Percentiles rank a stretch among this genome's conserved stretches.
Evolutionary conservation across 768 basidiomycete genomes (phyloP).

Genomic region (Tylopilus vinaceipallidus): DNA sequence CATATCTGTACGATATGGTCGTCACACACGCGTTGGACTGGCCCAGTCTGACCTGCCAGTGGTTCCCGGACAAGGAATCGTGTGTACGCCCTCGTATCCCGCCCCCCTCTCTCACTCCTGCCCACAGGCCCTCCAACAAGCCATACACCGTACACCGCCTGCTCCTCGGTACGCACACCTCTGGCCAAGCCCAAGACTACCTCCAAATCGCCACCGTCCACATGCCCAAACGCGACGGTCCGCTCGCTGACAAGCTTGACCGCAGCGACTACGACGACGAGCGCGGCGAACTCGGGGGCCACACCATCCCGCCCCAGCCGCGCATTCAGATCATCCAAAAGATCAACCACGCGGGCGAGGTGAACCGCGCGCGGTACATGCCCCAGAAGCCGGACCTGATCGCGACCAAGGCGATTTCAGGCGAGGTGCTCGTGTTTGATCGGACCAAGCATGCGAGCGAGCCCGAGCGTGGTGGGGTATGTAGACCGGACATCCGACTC

Average conservation of each 20-base stretch:
- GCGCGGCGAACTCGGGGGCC: conserved; percentile 90
- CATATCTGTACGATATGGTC: conserved; percentile 96
- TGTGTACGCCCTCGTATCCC: conserved; percentile 38
- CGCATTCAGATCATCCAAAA: conserved; percentile 88
- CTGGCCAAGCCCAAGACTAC: conserved; percentile 90
- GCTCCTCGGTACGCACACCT: conserved; percentile 96
- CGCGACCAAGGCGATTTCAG: conserved; percentile 89
- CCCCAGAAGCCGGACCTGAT: conserved; percentile 97
- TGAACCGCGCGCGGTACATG: conserved; percentile 98
- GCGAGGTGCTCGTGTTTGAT: conserved; percentile 94
- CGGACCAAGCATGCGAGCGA: conserved; percentile 95
- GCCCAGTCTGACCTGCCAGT: conserved; percentile 97
- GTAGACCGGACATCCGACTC: conserved; percentile 87
- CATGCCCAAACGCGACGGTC: conserved; percentile 78
- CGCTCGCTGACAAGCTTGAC: conserved; percentile 75
- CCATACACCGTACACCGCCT: conserved; percentile 95
- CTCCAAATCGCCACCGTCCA: conserved; percentile 94
- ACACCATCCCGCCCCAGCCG: conserved; percentile 80
- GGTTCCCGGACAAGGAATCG: conserved; percentile 98
- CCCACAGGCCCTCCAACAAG: conserved; percentile 76
- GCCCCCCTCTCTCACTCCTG: neutral
- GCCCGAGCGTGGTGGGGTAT: conserved; percentile 79
- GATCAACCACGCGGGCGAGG: conserved; percentile 94
- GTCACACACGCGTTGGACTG: conserved; percentile 98
- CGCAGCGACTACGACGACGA: conserved; percentile 85